These are phyloP conservation scores for Ilex aquifolium DNA, from an alignment of 257 asterid species.

Conservation along the genomic window DNA sequence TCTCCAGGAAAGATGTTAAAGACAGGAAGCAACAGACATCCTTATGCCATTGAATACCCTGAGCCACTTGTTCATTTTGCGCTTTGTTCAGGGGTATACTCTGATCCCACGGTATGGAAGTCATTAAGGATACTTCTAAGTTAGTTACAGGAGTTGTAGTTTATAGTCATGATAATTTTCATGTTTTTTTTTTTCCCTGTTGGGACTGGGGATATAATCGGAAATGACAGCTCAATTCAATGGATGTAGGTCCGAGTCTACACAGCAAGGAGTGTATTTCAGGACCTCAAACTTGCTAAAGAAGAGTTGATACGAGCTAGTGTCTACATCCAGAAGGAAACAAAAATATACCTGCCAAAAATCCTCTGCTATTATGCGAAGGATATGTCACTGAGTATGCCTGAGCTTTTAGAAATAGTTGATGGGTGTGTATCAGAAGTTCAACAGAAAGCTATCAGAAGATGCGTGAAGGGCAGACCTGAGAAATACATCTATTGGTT, in stretches of 20 bases:
- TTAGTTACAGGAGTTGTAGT: background rate
- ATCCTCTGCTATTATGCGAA: conserved; percentile 53
- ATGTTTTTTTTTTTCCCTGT: background rate
- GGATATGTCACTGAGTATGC: conserved; percentile 62
- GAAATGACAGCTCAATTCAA: background rate
- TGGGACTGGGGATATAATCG: background rate
- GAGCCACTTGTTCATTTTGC: conserved; percentile 31
- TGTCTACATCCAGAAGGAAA: conserved; percentile 50
- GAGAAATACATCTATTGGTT: conserved; percentile 67
- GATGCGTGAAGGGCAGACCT: conserved; percentile 32
- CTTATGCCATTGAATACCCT: no score
- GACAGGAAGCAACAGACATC: conserved; percentile 15
- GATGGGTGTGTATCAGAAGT: conserved; percentile 39
- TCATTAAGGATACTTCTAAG: background rate
- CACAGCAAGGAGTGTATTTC: conserved; percentile 52
- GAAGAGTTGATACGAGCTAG: conserved; percentile 27
- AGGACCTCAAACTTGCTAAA: conserved; percentile 62
- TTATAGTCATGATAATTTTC: no score
- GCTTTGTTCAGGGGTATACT: conserved; percentile 68
- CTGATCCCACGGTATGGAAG: conserved; percentile 70
- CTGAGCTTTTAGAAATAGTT: conserved; percentile 47
- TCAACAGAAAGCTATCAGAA: conserved; percentile 33
- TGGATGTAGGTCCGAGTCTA: conserved; percentile 61
- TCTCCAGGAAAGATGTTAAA: conserved; percentile 71
- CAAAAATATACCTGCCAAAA: conserved; percentile 65